A percentile compares a stretch with the other conserved stretches of the same genome.
Conservation (phyloP, 169 alveolate genomes). For the Plasmodium gonderi region DNA sequence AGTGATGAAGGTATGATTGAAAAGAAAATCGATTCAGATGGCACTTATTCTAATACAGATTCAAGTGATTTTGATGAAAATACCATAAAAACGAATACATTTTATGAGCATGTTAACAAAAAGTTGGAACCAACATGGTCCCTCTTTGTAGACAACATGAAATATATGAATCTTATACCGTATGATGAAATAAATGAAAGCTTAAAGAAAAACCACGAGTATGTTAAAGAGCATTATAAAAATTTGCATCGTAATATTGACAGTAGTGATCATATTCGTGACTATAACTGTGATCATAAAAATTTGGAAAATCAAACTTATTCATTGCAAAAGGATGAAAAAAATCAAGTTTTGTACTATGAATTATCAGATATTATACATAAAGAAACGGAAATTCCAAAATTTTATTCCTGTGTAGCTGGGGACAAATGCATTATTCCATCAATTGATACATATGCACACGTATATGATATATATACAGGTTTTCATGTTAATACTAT, state of each 20-base stretch:
- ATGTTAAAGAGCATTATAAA: conserved; percentile 11
- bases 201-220: conserved; percentile 42
- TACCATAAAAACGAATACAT: conserved; percentile 1
- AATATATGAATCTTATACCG: conserved; percentile 67
- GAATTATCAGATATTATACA: conserved; percentile 50
- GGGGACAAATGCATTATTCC: conserved; percentile 76
- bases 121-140: conserved; percentile 70
- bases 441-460: conserved; percentile 72
- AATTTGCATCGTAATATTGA: background rate
- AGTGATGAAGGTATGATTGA: background rate
- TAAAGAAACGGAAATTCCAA: conserved; percentile 51
- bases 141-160: conserved; percentile 34
- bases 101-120: conserved; percentile 71
- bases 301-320: background rate
- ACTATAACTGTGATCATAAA: background rate
- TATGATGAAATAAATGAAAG: conserved; percentile 42
- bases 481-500: conserved; percentile 73
- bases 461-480: conserved; percentile 73
- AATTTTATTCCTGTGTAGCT: conserved; percentile 73
- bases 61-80: conserved; percentile 64
- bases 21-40: conserved; percentile 4
- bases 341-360: background rate
- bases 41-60: conserved; percentile 31
- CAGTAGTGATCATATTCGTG: background rate
- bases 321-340: background rate